phyloP scores from a whole-genome alignment of 2,329 filamentous ascomycete genomes.

The Rasamsonia emersonii region DNA sequence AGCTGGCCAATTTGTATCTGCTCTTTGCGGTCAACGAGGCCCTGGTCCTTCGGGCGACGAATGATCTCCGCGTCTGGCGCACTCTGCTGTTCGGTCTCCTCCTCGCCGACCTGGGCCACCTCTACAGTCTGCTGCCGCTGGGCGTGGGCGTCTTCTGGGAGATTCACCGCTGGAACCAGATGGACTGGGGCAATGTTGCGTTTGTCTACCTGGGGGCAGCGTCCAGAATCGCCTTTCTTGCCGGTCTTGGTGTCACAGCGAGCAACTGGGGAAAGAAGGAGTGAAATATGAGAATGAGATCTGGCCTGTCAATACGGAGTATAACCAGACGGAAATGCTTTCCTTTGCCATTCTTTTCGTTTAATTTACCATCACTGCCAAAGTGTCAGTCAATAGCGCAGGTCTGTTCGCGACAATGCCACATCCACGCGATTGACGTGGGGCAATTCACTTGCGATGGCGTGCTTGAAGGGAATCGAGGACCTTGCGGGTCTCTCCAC shows the following conservation, averaged over 20 bases:
- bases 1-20: constrained; percentile 71
- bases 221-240: constrained; percentile 52
- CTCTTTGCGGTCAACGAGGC: constrained; percentile 71
- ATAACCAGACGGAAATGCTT: too few species aligned
- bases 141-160: constrained; percentile 58
- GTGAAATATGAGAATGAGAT: background rate
- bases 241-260: constrained; percentile 41
- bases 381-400: too few species aligned
- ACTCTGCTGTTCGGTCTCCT: constrained; percentile 59
- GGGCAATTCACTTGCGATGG: too few species aligned
- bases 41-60: constrained; percentile 61
- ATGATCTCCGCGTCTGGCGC: constrained; percentile 61
- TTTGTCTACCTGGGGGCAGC: constrained; percentile 61
- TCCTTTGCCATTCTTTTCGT: too few species aligned
- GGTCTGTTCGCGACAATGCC: too few species aligned
- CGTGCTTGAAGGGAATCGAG: too few species aligned
- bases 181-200: constrained; percentile 59
- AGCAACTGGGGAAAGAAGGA: background rate
- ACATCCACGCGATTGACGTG: too few species aligned
- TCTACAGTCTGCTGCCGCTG: constrained; percentile 55
- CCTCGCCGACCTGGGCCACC: constrained; percentile 67
- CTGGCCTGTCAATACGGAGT: too few species aligned
- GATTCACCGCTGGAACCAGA: constrained; percentile 54
- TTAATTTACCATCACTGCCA: too few species aligned
- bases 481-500: too few species aligned